Conservation (phyloP, 495 filamentous ascomycete species). For the Lasiosphaeria miniovina region DNA sequence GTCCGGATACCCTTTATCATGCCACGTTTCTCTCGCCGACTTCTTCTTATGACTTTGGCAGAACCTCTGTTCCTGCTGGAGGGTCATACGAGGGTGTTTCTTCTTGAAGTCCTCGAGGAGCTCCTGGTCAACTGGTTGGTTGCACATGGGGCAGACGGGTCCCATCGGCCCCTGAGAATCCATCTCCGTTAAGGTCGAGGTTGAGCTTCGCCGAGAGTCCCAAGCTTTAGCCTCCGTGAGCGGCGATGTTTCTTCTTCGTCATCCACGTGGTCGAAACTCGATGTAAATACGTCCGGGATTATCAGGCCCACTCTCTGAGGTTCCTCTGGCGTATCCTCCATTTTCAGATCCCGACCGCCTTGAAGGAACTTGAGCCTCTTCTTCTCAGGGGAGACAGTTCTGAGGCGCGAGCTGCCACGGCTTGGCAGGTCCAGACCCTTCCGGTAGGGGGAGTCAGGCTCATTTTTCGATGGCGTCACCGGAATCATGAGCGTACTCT, state of each 20-base stretch:
- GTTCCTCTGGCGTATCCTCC: conserved; percentile 10
- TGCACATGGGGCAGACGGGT: conserved; percentile 66
- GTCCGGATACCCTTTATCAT: conserved; percentile 63
- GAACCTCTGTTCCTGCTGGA: conserved; percentile 63
- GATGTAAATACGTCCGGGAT: conserved; percentile 18
- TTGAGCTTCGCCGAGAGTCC: neutral
- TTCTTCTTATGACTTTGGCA: conserved; percentile 66
- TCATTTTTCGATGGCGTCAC: neutral
- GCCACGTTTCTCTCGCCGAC: conserved; percentile 60
- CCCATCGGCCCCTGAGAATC: neutral
- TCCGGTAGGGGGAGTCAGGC: conserved; percentile 8
- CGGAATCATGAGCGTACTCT: neutral
- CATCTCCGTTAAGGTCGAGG: conserved; percentile 1
- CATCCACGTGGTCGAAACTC: neutral
- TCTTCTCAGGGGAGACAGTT: conserved; percentile 4
- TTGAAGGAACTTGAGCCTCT: neutral
- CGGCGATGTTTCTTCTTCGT: neutral
- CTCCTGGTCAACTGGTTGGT: conserved; percentile 52
- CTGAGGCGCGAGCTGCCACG: neutral
- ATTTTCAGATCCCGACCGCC: neutral
- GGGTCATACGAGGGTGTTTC: conserved; percentile 48
- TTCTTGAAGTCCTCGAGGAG: conserved; percentile 48
- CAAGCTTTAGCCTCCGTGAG: neutral
- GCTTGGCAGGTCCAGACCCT: conserved; percentile 1
- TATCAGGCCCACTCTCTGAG: conserved; percentile 10